Conservation (phyloP, 202 grass and related monocot species). For the Zoysia matrella region DNA sequence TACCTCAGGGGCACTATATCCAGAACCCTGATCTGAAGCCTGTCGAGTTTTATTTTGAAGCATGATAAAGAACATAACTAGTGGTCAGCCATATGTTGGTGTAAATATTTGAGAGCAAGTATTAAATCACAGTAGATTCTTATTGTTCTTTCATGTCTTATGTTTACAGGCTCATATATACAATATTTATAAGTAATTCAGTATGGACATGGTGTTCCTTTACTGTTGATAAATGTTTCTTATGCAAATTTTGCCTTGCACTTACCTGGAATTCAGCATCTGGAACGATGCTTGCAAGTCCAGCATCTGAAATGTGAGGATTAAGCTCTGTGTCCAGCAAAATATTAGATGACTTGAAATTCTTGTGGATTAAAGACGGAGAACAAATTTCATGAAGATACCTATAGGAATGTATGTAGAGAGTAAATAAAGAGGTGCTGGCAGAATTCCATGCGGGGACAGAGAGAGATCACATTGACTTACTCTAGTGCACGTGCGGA, state of each 20-base stretch:
- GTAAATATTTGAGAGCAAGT: not conserved
- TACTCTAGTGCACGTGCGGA: conserved; percentile 39
- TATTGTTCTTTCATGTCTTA: not conserved
- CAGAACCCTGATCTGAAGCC: conserved; percentile 63
- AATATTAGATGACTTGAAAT: too few species aligned
- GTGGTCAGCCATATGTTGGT: not conserved
- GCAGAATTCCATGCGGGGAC: not conserved
- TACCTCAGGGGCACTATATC: conserved; percentile 48
- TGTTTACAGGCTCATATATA: conserved; percentile 4
- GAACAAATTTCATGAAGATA: conserved; percentile 54
- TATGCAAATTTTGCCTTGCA: conserved; percentile 7
- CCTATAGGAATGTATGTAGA: conserved; percentile 38
- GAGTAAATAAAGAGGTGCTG: conserved; percentile 11
- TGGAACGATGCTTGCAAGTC: conserved; percentile 54
- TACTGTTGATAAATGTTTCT: conserved; percentile 5
- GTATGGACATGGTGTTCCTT: not conserved
- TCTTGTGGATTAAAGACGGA: too few species aligned
- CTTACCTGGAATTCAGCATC: conserved; percentile 84
- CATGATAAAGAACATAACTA: conserved; percentile 27
- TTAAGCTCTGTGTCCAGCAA: too few species aligned
- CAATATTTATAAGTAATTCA: conserved; percentile 14
- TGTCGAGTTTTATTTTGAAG: conserved; percentile 39
- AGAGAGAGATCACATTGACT: conserved; percentile 7
- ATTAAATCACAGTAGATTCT: not conserved
- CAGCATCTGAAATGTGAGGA: too few species aligned